These are phyloP conservation scores for Xylaria venustula DNA, from an alignment of 495 filamentous ascomycete species.

Conservation along the genomic window DNA sequence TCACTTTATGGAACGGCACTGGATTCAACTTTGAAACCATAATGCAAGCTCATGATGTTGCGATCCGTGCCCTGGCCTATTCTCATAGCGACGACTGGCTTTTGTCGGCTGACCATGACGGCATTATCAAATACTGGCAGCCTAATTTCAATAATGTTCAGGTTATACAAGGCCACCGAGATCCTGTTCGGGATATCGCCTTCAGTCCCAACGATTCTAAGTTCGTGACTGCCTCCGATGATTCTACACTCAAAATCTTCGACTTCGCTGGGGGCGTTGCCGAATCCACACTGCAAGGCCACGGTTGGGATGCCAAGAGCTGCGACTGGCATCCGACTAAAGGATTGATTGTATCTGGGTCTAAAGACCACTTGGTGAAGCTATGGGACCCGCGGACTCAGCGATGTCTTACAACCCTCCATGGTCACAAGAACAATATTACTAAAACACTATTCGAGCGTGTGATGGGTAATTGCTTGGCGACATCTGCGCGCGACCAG, in stretches of 20 bases:
- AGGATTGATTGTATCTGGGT: constrained; percentile 90
- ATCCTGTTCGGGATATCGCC: constrained; percentile 87
- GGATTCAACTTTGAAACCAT: constrained; percentile 99
- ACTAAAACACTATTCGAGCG: constrained; percentile 85
- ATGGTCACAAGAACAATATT: constrained; percentile 97
- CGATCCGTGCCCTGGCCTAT: constrained; percentile 83
- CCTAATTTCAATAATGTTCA: constrained; percentile 99
- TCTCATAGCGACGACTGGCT: constrained; percentile 97
- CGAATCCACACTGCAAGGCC: constrained; percentile 78
- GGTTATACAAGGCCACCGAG: constrained; percentile 83
- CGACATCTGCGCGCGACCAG: constrained; percentile 88
- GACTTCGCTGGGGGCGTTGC: constrained; percentile 86
- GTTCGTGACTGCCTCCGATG: constrained; percentile 94
- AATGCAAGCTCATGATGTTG: constrained; percentile 94
- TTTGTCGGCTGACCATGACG: constrained; percentile 91
- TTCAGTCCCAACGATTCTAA: constrained; percentile 92
- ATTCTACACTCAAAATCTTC: constrained; percentile 89
- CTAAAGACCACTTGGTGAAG: constrained; percentile 95
- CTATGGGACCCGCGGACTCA: constrained; percentile 94
- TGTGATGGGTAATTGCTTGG: constrained; percentile 76
- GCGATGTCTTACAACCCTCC: constrained; percentile 85
- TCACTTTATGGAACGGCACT: constrained; percentile 97
- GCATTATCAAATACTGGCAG: constrained; percentile 97
- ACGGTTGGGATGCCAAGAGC: constrained; percentile 94
- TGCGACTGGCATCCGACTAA: constrained; percentile 98